Conservation (phyloP, 805 yeast species). For the Kazachstania africana region DNA sequence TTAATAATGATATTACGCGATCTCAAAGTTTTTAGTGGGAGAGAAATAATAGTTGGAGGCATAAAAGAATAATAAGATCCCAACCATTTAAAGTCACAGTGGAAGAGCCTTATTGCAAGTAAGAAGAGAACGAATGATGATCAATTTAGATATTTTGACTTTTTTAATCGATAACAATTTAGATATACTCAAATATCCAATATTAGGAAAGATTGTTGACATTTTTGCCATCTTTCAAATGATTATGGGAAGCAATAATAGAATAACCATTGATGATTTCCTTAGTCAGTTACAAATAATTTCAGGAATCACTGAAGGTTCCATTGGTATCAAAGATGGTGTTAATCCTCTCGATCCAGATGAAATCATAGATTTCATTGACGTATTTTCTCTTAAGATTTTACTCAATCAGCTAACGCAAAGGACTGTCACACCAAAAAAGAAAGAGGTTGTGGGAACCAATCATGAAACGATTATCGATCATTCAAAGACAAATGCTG, state of each 20-base stretch:
- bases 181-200: conserved; percentile 12
- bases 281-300: conserved; percentile 7
- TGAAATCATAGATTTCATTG: no score
- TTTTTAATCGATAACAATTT: conserved; percentile 17
- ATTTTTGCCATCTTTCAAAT: conserved; percentile 10
- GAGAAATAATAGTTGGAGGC: no score
- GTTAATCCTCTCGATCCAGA: no score
- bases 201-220: conserved; percentile 17
- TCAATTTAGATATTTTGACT: neutral
- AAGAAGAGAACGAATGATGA: no score
- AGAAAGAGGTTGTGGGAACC: neutral
- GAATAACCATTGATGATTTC: conserved; percentile 6
- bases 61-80: no score
- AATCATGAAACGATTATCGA: neutral
- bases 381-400: conserved; percentile 11
- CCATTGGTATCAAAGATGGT: conserved; percentile 8
- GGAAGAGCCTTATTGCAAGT: no score
- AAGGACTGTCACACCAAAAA: neutral
- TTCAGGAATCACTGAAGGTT: conserved; percentile 7
- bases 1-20: no score
- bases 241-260: neutral
- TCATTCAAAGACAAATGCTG: neutral
- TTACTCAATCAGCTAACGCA: conserved; percentile 23
- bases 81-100: no score
- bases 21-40: no score